These are phyloP conservation scores for Morella rubra DNA, from an alignment of 306 rosid genomes.

Conservation along the genomic window DNA sequence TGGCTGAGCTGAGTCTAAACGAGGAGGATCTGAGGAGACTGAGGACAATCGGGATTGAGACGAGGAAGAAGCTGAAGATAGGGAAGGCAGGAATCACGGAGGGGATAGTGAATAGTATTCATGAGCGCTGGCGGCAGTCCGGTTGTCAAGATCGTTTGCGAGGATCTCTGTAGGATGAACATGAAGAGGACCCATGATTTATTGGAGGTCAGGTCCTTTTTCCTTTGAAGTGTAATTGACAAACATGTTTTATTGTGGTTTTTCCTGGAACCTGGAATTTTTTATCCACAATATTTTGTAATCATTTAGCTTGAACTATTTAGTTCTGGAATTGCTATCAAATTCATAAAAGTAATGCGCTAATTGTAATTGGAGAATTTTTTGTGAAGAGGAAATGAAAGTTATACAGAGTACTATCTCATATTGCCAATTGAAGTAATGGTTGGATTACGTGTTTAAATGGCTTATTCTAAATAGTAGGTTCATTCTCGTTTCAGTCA, in stretches of 20 bases:
- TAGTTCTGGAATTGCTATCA: neutral
- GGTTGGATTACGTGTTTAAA: neutral
- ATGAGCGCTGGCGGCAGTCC: conserved; percentile 74
- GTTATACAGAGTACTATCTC: neutral
- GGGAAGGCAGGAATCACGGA: conserved; percentile 94
- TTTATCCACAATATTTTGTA: neutral
- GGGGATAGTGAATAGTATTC: conserved; percentile 86
- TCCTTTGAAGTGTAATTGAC: neutral
- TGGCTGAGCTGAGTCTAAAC: conserved; percentile 79
- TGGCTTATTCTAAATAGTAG: neutral
- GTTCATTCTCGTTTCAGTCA: neutral
- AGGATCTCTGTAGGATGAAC: conserved; percentile 71
- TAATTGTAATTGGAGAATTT: neutral
- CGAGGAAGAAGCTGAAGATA: conserved; percentile 65
- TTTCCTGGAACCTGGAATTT: neutral
- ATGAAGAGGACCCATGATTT: conserved; percentile 93
- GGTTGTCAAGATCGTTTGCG: conserved; percentile 77
- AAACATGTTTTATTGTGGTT: neutral
- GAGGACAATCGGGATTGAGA: conserved; percentile 44
- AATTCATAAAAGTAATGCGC: neutral
- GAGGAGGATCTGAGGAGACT: conserved; percentile 58
- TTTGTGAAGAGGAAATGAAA: neutral
- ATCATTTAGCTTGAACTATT: neutral
- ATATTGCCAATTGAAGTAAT: neutral
- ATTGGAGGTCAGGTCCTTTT: conserved; percentile 63